Evolutionary conservation across 1,284 basidiomycete genomes (phyloP), one percentile per base, ranked within the genome.

Genomic region (Vanrija humicola): DNA sequence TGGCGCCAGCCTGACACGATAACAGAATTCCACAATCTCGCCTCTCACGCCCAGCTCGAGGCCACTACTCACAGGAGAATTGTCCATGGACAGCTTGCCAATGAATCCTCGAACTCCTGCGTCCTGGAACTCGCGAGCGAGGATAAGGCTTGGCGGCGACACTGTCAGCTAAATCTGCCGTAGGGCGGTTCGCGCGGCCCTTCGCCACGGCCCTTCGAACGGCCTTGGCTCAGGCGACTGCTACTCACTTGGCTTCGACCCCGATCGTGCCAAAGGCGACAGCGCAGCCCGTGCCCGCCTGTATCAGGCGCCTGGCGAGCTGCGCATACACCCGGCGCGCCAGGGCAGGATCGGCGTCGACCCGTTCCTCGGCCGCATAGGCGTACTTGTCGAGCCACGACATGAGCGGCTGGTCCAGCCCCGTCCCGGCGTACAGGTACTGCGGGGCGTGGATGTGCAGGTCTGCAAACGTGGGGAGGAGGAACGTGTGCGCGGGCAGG

Each of bases 11-110:
- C 28, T 7, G 28, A 12, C 34, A 10, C 9, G 34, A 34, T 34
- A 34, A 34, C 34, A 34, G 34, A 34, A 34, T 34, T 34, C 34
- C 34, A 34, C 9, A 15, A 34, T 15, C 34, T 12, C 12, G 34
- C 34, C 34, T 7, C 34, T 34, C 34, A 5, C 10, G 34, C 34
- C 9, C 34, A 7, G 7, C 19, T 15, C 38, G 48, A 28, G 23
- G 44, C 40, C 12, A 18, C 29, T 8, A 55, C 65, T 57, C 49
- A 67, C 61, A 8, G 63, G 62, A 7, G 86, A 87, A 34, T 83
- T 83, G 69, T 90, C 88, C 89, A 90, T 90, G 0, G 87, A 89
- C 14, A 92, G 78, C 68, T 92, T 92, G 21, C 90, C 89, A 15
- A 92, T 82, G 63, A 87, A 88, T 0, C 83, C 87, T 39, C 90